Evolutionary conservation across 2,329 filamentous ascomycete genomes (phyloP).

Genomic region (Colletotrichum melonis): DNA sequence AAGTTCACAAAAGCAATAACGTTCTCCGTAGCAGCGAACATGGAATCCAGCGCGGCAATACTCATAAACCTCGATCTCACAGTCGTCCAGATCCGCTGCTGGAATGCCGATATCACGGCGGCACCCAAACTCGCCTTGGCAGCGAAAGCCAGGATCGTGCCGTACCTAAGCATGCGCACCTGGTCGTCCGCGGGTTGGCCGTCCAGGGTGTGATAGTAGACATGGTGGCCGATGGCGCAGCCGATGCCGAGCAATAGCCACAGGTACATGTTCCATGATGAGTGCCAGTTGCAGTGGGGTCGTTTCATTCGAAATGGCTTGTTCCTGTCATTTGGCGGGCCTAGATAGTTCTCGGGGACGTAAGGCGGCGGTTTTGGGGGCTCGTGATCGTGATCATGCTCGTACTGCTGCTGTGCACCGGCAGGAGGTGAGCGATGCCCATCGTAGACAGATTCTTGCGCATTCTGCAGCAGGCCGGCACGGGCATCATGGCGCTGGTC

Average conservation of each 20-base stretch:
- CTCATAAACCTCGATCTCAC: constrained; percentile 37
- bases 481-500: constrained; percentile 22
- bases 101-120: constrained; percentile 43
- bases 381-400: not conserved
- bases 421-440: not conserved
- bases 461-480: constrained; percentile 22
- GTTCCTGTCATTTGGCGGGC: not conserved
- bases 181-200: constrained; percentile 45
- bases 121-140: constrained; percentile 49
- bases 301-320: constrained; percentile 2
- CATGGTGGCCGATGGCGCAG: constrained; percentile 48
- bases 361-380: constrained; percentile 8
- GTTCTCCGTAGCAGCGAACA: constrained; percentile 48
- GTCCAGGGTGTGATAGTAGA: constrained; percentile 47
- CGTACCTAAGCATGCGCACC: constrained; percentile 48
- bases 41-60: constrained; percentile 40
- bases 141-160: constrained; percentile 48
- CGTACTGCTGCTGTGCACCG: not conserved
- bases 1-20: constrained; percentile 42
- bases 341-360: not conserved
- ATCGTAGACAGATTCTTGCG: constrained; percentile 7
- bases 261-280: constrained; percentile 48
- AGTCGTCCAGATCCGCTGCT: constrained; percentile 39
- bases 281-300: constrained; percentile 43
- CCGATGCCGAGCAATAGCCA: constrained; percentile 46